Evolutionary conservation across 257 asterid genomes (phyloP).

Genomic region (Capsicum baccatum): DNA sequence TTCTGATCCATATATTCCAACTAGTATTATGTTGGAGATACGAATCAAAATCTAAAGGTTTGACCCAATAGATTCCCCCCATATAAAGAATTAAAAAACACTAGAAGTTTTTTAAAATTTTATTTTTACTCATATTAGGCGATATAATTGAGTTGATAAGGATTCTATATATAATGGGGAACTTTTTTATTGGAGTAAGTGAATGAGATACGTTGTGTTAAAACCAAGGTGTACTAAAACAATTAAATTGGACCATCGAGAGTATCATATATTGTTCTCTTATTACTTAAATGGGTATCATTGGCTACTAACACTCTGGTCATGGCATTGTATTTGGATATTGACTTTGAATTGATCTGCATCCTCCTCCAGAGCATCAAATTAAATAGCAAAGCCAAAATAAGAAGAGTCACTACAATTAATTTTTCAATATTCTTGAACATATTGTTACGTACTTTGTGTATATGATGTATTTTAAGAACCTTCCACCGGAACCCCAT

Average conservation of each 20-base stretch:
- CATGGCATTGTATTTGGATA: too few species aligned
- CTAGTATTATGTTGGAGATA: neutral
- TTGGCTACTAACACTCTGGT: neutral
- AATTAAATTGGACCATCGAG: neutral
- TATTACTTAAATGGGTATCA: neutral
- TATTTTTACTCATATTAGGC: neutral
- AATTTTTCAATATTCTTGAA: too few species aligned
- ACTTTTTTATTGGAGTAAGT: neutral
- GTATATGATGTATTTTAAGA: too few species aligned
- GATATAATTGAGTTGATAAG: conserved; percentile 6
- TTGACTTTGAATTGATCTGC: too few species aligned
- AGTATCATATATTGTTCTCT: neutral
- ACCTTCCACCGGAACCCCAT: too few species aligned
- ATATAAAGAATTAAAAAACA: neutral
- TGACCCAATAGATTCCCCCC: neutral
- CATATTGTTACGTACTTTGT: too few species aligned
- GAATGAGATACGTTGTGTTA: neutral
- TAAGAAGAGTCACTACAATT: too few species aligned
- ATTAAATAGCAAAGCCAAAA: too few species aligned
- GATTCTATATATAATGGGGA: neutral
- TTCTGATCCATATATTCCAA: neutral
- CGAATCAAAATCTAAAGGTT: neutral
- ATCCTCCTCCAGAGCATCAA: too few species aligned
- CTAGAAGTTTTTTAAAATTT: neutral
- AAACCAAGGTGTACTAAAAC: neutral